Base-by-base conservation (phyloP, 2,329 filamentous ascomycete genomes). In the Coleophoma crateriformis region DNA sequence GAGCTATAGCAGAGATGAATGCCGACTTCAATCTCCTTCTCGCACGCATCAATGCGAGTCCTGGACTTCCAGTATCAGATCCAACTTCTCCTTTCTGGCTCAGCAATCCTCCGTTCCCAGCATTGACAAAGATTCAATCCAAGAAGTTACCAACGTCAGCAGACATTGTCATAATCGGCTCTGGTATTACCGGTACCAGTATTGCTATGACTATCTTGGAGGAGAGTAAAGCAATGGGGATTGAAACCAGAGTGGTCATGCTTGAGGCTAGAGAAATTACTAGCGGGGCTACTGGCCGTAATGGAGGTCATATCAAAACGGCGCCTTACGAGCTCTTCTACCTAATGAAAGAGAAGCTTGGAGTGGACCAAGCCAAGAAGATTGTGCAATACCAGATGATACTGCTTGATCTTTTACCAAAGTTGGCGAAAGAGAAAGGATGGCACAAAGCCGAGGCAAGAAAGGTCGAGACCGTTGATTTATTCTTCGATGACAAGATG, bases 121-220 rank as follows among this genome's bases (percentile, higher is more conserved):
- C 68, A 17, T 64, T 76, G 11, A 65, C 68, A 45, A 54, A 69
- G 44, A 57, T 62, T 2, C 62, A 63, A 33, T 67, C 65, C 3
- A 53, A 60, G 2, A 50, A 53, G 2, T 58, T 76, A 7, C 71
- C 73, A 0, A 41, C 56, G 2, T 58, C 64, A 7, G 71, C 69
- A 6, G 77, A 81, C 50, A 61, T 78, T 2, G 70, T 76, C 15
- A 70, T 81, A 38, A 72, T 81, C 53, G 77, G 78, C 19, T 79
- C 76, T 34, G 79, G 78, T 1, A 79, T 81, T 51, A 74, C 76
- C 2, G 75, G 70, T 10, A 70, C 68, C 3, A 66, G 67, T 17
- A 61, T 72, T 14, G 71, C 69, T 3, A 58, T 67, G 17, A 64
- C 67, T 3, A 48, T 69, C 2, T 57, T 68, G 22, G 46, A 55